Conservation (phyloP, 495 filamentous ascomycete species). For the Polyplosphaeria fusca region DNA sequence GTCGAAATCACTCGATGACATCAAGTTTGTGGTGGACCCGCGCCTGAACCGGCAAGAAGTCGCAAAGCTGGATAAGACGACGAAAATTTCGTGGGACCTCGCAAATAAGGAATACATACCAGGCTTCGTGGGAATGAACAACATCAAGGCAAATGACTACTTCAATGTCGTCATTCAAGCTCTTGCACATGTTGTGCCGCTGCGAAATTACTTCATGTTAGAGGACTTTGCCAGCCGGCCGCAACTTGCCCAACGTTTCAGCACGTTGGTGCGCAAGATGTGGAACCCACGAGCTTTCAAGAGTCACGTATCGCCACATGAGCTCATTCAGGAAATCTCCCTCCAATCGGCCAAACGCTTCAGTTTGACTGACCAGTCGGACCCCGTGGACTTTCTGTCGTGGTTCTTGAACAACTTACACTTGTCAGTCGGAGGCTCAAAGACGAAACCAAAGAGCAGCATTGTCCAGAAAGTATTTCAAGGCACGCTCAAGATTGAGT, state of each 20-base stretch:
- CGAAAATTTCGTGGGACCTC: slow-evolving; percentile 72
- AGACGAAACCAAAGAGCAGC: slow-evolving; percentile 74
- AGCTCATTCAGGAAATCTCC: slow-evolving; percentile 91
- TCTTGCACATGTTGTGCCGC: slow-evolving; percentile 80
- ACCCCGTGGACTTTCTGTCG: slow-evolving; percentile 92
- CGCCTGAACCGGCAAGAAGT: slow-evolving; percentile 76
- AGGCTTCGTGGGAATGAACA: slow-evolving; percentile 98
- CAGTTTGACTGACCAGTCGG: slow-evolving; percentile 84
- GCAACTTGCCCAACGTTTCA: slow-evolving; percentile 71
- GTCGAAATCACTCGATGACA: slow-evolving; percentile 94
- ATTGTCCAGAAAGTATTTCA: slow-evolving; percentile 92
- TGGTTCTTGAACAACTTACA: slow-evolving; percentile 98
- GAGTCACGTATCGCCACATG: slow-evolving; percentile 93
- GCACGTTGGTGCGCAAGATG: slow-evolving; percentile 89
- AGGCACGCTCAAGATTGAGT: slow-evolving; percentile 85
- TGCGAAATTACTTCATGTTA: slow-evolving; percentile 90
- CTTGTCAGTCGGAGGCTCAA: slow-evolving; percentile 83
- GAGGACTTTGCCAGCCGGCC: slow-evolving; percentile 64
- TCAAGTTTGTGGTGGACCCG: slow-evolving; percentile 98
- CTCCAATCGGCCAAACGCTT: slow-evolving; percentile 87
- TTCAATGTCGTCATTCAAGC: slow-evolving; percentile 95
- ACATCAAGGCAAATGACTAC: slow-evolving; percentile 99
- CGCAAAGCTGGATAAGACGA: slow-evolving; percentile 71
- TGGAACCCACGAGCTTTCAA: slow-evolving; percentile 99
- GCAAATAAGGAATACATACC: slow-evolving; percentile 76